Base-by-base conservation (phyloP, 768 basidiomycete genomes). In the Strobilomyces echinocephalus region DNA sequence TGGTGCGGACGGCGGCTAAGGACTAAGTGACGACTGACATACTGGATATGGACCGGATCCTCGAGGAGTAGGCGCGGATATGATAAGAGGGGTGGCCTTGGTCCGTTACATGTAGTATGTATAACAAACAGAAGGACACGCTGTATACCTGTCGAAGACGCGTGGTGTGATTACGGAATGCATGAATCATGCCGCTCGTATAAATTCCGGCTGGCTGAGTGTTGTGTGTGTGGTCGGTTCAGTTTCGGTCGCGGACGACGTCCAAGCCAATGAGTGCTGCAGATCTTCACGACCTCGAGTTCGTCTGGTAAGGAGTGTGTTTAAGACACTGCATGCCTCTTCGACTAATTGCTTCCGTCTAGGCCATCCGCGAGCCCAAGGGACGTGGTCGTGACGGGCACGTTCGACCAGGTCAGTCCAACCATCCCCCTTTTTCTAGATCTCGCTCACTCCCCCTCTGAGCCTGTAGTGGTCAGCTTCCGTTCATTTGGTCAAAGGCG, bases 361-460 rank as follows among this genome's bases (percentile, higher is more conserved):
- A 88, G 87, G 86, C 85, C 85, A 16, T 76, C 80, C 57, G 56
- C 74, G 30, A 75, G 76, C 46, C 78, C 85, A 39, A 72, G 63
- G 45, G 68, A 73, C 45, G 87, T 89, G 56, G 77, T 88, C 63
- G 79, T 85, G 52, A 88, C 87, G 20, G 89, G 89, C 35, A 79
- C 84, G 30, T 91, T 91, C 66, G 88, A 91, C 76, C 72, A 85
- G 69, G 88, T 88, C 65, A 58, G 82, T 56, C 31, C n/a, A 24
- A 43, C 52, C 52, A 8, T 58, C 43, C 41, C 49, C 5, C 8
- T 34, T 35, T 11, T 39, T 49, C 24, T 16, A 33, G 11, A 35
- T 28, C 15, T 28, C 20, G 24, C 60, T 65, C 38, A 62, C 35
- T 18, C 24, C 24, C n/a, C 20, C 21, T 18, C n/a, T 45, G 35